Base-by-base conservation (phyloP, 2,329 filamentous ascomycete genomes). In the Cercospora nicotianae region DNA sequence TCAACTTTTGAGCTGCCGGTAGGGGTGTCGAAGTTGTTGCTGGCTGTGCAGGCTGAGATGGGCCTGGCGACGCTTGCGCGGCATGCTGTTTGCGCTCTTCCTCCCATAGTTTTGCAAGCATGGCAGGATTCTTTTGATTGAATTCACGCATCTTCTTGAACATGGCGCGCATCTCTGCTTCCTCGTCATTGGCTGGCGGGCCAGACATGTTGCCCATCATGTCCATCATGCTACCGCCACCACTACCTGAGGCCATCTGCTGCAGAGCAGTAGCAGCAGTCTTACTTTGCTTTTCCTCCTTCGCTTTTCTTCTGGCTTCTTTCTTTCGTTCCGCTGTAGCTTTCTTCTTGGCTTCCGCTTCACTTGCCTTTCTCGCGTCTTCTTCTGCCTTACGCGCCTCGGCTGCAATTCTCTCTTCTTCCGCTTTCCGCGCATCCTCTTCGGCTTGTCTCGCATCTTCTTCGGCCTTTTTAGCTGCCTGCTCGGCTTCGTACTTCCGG, bases 71-170 rank as follows among this genome's bases (percentile, higher is more conserved):
- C 39, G 66, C 45, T 39, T 65, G 31, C 45, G 69, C 60, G n/a
- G 61, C 39, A 48, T 65, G 68, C 58, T 70, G 63, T 42, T 67
- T 75, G 51, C 83, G 74, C 80, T 87, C 81, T 79, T 86, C 78
- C 65, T 87, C 85, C 85, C 85, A 87, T 8, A 88, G 81, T 62
- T 71, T 82, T 26, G 85, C 83, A 61, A 88, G 83, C 65, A 87
- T 79, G 10, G 78, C 77, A 3, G 87, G 87, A 70, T 88, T 85
- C 72, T 84, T 83, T 28, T 78, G 77, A 67, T 87, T 86, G 67
- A 86, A 83, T 68, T 87, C 82, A 45, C 85, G 80, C 84, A 88
- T 87, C 71, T 84, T 86, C 39, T 84, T 81, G 76, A 87, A 85
- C 81, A 87, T 83, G 1, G 79, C 79, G 66, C 83, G 82, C 76